phyloP scores from a whole-genome alignment of 208 protist genomes.

The Trichomonas gallinae region DNA sequence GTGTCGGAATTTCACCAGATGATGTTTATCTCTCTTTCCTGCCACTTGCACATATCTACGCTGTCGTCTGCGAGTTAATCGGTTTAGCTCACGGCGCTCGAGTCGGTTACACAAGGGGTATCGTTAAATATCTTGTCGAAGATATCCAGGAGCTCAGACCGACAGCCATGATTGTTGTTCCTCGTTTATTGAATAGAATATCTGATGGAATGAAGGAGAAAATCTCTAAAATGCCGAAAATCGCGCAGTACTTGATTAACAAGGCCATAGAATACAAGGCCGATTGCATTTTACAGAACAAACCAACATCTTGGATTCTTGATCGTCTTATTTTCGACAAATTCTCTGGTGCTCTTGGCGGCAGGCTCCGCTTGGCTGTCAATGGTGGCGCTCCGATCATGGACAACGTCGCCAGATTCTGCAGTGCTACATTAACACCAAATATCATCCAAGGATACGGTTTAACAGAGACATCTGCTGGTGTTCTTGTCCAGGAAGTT shows the following conservation, averaged over 20 bases:
- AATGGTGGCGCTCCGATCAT: constrained; percentile 55
- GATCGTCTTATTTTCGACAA: not conserved
- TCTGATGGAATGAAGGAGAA: not conserved
- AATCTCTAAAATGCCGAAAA: not conserved
- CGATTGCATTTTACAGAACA: not conserved
- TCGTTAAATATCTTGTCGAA: constrained; percentile 45
- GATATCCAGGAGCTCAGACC: constrained; percentile 52
- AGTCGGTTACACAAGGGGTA: constrained; percentile 51
- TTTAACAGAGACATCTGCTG: not conserved
- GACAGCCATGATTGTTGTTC: constrained; percentile 52
- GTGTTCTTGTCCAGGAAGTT: not conserved
- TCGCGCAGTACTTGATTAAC: not conserved
- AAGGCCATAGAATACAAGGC: not conserved
- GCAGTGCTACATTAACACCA: constrained; percentile 35
- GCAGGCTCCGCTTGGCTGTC: constrained; percentile 51
- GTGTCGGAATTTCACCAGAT: not conserved
- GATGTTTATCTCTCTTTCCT: constrained; percentile 25
- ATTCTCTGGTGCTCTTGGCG: constrained; percentile 15
- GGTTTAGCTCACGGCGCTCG: constrained; percentile 29
- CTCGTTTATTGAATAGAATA: constrained; percentile 48
- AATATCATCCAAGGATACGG: constrained; percentile 30
- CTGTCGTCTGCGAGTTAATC: constrained; percentile 24
- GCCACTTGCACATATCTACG: constrained; percentile 63
- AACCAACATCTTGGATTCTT: not conserved
- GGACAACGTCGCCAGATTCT: constrained; percentile 49